Percentiles rank a stretch among this genome's conserved stretches.
phyloP scores from a whole-genome alignment of 305 asterid species.

The Stenogyne calaminthoides region DNA sequence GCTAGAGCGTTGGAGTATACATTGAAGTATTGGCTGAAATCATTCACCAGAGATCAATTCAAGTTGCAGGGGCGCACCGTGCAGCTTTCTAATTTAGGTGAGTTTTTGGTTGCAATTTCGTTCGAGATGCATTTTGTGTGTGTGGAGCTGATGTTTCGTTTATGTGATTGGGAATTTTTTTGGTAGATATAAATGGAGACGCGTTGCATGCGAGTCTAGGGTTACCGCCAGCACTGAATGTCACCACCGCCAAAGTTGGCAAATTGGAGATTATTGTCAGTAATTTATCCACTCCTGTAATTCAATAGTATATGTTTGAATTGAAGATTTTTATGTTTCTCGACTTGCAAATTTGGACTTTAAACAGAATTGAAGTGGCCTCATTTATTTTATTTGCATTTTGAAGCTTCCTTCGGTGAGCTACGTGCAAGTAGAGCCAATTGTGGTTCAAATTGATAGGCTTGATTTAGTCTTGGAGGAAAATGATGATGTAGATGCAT shows the following conservation, averaged over 20 bases:
- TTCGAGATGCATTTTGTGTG: conserved; percentile 19
- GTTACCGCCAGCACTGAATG: conserved; percentile 91
- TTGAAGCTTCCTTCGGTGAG: conserved; percentile 95
- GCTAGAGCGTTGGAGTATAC: conserved; percentile 97
- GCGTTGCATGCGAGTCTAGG: conserved; percentile 99
- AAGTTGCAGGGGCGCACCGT: conserved; percentile 90
- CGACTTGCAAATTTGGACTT: conserved; percentile 2
- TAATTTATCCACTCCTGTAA: conserved; percentile 25
- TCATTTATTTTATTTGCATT: conserved; percentile 24
- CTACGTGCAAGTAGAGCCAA: conserved; percentile 92
- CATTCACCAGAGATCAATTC: conserved; percentile 95
- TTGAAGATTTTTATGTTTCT: conserved; percentile 17
- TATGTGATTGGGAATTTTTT: conserved; percentile 18
- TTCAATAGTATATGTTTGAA: conserved; percentile 6
- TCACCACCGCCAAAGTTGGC: conserved; percentile 85
- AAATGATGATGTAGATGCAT: conserved; percentile 68
- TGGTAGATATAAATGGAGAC: conserved; percentile 86
- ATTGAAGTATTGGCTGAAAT: conserved; percentile 93
- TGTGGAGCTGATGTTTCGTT: conserved; percentile 25
- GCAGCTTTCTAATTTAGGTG: conserved; percentile 91
- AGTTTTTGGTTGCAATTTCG: conserved; percentile 15
- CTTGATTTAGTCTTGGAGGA: conserved; percentile 95
- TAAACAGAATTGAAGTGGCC: background rate
- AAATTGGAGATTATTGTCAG: conserved; percentile 93
- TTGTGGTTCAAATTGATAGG: conserved; percentile 86